Conservation (phyloP, 257 asterid species). For the Gynochthodes officinalis region DNA sequence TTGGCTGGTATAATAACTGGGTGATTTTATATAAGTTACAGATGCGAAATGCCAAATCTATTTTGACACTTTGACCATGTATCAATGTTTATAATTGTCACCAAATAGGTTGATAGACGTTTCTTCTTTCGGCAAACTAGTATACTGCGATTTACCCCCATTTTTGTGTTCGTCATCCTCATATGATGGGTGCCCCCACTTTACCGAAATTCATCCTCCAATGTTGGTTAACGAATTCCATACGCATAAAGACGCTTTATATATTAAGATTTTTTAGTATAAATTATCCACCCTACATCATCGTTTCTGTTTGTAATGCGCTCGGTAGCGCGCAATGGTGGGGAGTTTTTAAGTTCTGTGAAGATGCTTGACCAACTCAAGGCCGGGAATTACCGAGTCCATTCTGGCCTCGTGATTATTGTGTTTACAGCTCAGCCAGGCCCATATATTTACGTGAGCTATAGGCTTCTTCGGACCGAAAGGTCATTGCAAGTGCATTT, state of each 20-base stretch:
- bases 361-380: too few relatives aligned
- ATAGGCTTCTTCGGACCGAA: too few relatives aligned
- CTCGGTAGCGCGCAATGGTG: too few relatives aligned
- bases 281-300: not conserved
- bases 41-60: slow-evolving; percentile 9
- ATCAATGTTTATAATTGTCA: slow-evolving; percentile 48
- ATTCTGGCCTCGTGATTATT: too few relatives aligned
- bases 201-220: not conserved
- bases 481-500: too few relatives aligned
- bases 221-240: not conserved
- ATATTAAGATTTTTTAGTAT: not conserved
- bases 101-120: slow-evolving; percentile 32
- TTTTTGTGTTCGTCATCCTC: not conserved
- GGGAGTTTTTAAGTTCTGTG: too few relatives aligned
- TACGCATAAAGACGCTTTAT: not conserved
- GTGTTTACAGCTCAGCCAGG: too few relatives aligned
- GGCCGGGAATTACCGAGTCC: too few relatives aligned
- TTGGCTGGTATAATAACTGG: slow-evolving; percentile 88
- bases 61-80: slow-evolving; percentile 25
- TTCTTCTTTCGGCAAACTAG: slow-evolving; percentile 10
- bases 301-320: not conserved
- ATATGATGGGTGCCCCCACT: not conserved
- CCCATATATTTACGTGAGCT: too few relatives aligned
- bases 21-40: slow-evolving; percentile 39
- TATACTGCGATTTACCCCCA: not conserved